Percentiles rank a stretch among this genome's conserved stretches.
Conservation (phyloP, 1,139 yeast species). For the Keqinozyma sinolaborantium region DNA sequence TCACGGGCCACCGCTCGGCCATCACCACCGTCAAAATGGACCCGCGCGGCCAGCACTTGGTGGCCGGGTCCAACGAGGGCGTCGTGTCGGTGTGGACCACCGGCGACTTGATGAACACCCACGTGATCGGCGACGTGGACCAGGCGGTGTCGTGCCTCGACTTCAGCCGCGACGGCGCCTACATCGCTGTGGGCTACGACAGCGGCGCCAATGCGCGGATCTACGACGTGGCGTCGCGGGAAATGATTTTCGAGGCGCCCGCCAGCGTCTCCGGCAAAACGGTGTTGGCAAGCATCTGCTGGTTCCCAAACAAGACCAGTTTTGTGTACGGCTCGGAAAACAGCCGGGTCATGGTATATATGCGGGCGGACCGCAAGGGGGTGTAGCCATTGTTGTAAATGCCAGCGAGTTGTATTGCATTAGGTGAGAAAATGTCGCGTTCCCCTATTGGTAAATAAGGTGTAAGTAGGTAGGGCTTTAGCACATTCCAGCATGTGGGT, state of each 20-base stretch:
- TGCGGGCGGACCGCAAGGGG: no score
- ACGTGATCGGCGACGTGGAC: conserved; percentile 46
- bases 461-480: no score
- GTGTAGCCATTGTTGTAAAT: no score
- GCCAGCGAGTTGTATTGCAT: no score
- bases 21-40: conserved; percentile 52
- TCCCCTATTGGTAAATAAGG: no score
- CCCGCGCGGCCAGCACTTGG: conserved; percentile 53
- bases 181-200: conserved; percentile 44
- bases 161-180: conserved; percentile 42
- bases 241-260: conserved; percentile 31
- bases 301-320: conserved; percentile 40
- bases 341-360: conserved; percentile 27
- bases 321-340: conserved; percentile 32
- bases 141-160: conserved; percentile 46
- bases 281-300: conserved; percentile 30
- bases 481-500: no score
- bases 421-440: no score
- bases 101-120: conserved; percentile 38
- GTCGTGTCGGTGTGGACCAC: conserved; percentile 61
- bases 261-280: conserved; percentile 33
- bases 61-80: conserved; percentile 70
- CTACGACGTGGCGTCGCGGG: conserved; percentile 30
- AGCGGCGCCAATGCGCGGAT: conserved; percentile 36
- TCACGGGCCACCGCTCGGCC: conserved; percentile 50